A percentile compares a stretch with the other conserved stretches of the same genome.
Evolutionary conservation across 208 protist genomes (phyloP).

Genomic region (Crithidia sp.): DNA sequence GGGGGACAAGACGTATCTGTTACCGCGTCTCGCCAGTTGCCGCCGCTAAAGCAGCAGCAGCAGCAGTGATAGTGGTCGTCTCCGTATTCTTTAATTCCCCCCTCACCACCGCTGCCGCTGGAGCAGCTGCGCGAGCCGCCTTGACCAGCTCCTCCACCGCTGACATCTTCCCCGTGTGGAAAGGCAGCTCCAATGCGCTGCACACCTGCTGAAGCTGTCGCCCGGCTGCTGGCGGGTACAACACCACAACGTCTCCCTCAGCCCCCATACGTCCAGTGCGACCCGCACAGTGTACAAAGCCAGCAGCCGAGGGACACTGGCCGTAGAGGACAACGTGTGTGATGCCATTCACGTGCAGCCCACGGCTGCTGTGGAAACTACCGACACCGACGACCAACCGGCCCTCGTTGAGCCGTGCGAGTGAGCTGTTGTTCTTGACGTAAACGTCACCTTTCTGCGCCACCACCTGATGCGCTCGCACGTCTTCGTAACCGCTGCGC

Average conservation of each 20-base stretch:
- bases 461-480: conserved; percentile 52
- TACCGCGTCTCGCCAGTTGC: no score
- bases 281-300: conserved; percentile 89
- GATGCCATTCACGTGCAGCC: conserved; percentile 82
- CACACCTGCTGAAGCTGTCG: conserved; percentile 81
- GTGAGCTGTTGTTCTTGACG: conserved; percentile 74
- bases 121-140: neutral
- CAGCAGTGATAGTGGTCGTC: no score
- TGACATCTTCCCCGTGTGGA: conserved; percentile 57
- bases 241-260: conserved; percentile 78
- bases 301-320: conserved; percentile 49
- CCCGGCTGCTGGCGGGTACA: conserved; percentile 76
- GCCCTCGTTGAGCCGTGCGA: conserved; percentile 70
- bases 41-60: no score
- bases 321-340: conserved; percentile 89
- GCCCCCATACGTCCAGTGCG: conserved; percentile 86
- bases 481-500: conserved; percentile 19
- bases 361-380: conserved; percentile 66
- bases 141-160: conserved; percentile 63
- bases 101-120: neutral
- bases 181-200: conserved; percentile 73
- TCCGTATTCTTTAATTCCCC: neutral
- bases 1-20: no score
- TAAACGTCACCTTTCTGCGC: conserved; percentile 61
- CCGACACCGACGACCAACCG: conserved; percentile 72